These are phyloP conservation scores for Scedosporium dehoogii DNA, from an alignment of 2,329 filamentous ascomycete genomes.

Conservation along the genomic window DNA sequence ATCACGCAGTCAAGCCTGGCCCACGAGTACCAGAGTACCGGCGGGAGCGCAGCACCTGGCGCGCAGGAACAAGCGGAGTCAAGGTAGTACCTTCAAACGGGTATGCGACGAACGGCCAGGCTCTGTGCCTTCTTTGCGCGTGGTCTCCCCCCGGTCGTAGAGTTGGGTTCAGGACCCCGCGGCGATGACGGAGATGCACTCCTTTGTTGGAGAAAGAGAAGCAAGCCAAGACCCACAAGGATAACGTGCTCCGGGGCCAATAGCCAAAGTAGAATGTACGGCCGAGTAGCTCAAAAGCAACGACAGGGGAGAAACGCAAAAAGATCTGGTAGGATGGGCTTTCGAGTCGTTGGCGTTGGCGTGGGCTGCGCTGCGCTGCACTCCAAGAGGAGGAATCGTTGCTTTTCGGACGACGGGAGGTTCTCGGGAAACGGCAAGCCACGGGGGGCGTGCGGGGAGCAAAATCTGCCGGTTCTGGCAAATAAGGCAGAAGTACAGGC, in stretches of 20 bases:
- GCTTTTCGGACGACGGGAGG: constrained; percentile 7
- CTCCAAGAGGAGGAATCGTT: neutral
- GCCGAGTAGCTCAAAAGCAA: neutral
- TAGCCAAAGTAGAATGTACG: neutral
- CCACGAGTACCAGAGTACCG: too few species aligned
- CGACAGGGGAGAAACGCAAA: neutral
- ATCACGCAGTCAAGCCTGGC: neutral
- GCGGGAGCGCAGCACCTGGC: too few species aligned
- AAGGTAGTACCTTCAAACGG: neutral
- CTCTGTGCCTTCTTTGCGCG: neutral
- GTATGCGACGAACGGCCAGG: neutral
- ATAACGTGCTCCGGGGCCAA: neutral
- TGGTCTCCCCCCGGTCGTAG: neutral
- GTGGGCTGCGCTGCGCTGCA: neutral
- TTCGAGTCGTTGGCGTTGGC: neutral
- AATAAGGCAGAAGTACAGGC: neutral
- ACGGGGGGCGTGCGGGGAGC: constrained; percentile 3
- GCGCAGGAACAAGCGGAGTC: neutral
- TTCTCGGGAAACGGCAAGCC: neutral
- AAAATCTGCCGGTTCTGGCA: neutral
- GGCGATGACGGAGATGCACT: neutral
- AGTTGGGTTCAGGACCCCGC: neutral
- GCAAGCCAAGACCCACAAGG: neutral
- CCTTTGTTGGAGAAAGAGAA: neutral
- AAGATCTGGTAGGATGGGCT: neutral